Conservation (phyloP, 2,329 filamentous ascomycete genomes). For the Diaporthe velutina region DNA sequence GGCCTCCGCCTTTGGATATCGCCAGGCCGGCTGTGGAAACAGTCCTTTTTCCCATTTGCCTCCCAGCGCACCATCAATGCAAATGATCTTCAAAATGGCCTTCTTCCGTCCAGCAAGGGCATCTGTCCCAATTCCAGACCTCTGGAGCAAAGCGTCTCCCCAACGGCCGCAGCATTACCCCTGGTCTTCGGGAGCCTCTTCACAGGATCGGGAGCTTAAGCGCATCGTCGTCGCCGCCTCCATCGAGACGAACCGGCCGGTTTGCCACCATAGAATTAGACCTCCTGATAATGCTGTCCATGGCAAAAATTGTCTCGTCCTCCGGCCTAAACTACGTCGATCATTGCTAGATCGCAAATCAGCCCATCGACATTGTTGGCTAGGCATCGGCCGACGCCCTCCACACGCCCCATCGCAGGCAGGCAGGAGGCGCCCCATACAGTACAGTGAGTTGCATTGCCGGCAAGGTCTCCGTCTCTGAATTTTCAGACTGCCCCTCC, state of each 20-base stretch:
- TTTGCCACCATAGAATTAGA: background rate
- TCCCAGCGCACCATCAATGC: background rate
- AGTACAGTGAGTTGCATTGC: conserved; percentile 1
- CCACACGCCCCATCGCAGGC: background rate
- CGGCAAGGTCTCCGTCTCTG: background rate
- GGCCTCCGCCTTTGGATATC: conserved; percentile 19
- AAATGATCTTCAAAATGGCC: background rate
- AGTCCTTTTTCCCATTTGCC: background rate
- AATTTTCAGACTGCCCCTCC: conserved; percentile 1
- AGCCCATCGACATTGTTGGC: background rate
- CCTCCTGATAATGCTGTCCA: background rate
- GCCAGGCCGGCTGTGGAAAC: conserved; percentile 25
- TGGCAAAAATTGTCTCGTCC: background rate
- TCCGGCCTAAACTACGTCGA: conserved; percentile 9
- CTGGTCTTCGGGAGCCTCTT: background rate
- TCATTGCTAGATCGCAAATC: background rate
- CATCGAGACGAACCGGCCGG: background rate
- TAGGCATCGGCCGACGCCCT: background rate
- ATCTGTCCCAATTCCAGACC: background rate
- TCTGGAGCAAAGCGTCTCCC: background rate
- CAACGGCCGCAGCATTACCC: background rate
- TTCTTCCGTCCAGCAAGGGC: background rate
- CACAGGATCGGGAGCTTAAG: background rate
- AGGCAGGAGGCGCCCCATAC: conserved; percentile 1
- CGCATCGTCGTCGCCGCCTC: background rate